Percentiles rank a stretch among this genome's conserved stretches.
Conservation (phyloP, 2,329 filamentous ascomycete genomes). For the Hortaea werneckii region DNA sequence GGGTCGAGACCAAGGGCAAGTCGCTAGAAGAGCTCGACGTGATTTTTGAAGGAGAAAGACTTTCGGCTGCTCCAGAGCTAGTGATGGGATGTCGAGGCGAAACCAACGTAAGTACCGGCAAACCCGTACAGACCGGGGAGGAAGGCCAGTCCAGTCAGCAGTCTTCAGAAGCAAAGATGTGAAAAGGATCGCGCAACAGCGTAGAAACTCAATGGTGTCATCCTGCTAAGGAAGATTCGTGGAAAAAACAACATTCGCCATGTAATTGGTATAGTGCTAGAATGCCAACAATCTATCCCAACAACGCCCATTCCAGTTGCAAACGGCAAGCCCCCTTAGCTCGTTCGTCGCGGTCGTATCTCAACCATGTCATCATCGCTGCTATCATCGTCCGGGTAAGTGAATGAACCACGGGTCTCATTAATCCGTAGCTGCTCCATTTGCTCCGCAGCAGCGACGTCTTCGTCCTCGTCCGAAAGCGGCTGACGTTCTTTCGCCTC, state of each 20-base stretch:
- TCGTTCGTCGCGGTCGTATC: constrained; percentile 23
- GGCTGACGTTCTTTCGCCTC: constrained; percentile 24
- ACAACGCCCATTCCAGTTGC: not conserved
- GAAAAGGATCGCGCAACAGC: too few species aligned
- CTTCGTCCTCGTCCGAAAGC: constrained; percentile 23
- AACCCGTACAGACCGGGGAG: too few species aligned
- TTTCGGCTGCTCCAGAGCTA: too few species aligned
- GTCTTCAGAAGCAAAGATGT: too few species aligned
- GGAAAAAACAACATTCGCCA: not conserved
- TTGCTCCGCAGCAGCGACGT: constrained; percentile 9
- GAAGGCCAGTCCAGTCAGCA: too few species aligned
- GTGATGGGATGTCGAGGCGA: too few species aligned
- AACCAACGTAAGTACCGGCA: too few species aligned
- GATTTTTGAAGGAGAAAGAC: too few species aligned
- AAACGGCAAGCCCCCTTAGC: constrained; percentile 7
- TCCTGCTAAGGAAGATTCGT: not conserved
- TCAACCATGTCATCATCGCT: constrained; percentile 21
- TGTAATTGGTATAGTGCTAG: not conserved
- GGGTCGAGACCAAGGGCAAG: too few species aligned
- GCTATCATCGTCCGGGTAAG: constrained; percentile 12
- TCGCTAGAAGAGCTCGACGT: too few species aligned
- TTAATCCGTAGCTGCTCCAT: constrained; percentile 5
- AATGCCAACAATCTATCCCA: not conserved
- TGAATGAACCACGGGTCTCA: constrained; percentile 11
- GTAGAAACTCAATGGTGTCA: too few species aligned